A percentile compares a stretch with the other conserved stretches of the same genome.
These are phyloP conservation scores for Suillus paluster DNA, from an alignment of 768 basidiomycete genomes.

Conservation along the genomic window DNA sequence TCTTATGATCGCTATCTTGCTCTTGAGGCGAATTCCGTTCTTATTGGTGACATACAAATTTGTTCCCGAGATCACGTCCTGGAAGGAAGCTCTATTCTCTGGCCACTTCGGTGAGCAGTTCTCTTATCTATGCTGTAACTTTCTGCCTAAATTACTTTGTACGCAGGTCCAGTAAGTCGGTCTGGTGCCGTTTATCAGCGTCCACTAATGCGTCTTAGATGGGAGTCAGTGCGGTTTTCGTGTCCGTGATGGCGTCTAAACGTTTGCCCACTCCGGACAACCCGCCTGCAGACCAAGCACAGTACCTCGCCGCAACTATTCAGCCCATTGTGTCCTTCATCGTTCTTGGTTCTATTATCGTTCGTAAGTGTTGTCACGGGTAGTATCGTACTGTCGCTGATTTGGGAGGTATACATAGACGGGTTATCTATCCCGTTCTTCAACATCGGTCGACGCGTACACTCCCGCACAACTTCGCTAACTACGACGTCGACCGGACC, in stretches of 20 bases:
- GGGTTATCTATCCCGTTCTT: conserved; percentile 75
- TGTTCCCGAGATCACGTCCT: conserved; percentile 85
- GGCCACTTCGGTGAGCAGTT: conserved; percentile 81
- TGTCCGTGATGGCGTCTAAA: conserved; percentile 72
- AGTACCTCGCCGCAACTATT: conserved; percentile 69
- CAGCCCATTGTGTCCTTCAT: conserved; percentile 89
- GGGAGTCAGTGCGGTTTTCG: conserved; percentile 93
- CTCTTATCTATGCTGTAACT: neutral
- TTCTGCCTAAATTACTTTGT: conserved; percentile 1
- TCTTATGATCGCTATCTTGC: conserved; percentile 68
- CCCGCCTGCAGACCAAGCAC: conserved; percentile 70
- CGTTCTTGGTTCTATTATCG: conserved; percentile 84
- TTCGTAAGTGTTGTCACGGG: conserved; percentile 53
- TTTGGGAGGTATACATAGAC: conserved; percentile 37
- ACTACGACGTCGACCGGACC: conserved; percentile 46
- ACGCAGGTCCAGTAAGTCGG: conserved; percentile 55
- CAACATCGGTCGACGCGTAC: conserved; percentile 50
- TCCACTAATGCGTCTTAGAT: conserved; percentile 50
- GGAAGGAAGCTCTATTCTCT: conserved; percentile 87
- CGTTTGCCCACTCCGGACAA: conserved; percentile 58
- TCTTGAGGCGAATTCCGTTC: conserved; percentile 80
- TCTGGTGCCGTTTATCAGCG: neutral
- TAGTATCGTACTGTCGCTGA: neutral
- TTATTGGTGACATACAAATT: conserved; percentile 78
- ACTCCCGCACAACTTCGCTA: conserved; percentile 51